These are phyloP conservation scores for Sugiyamaella qingdaonensis DNA, from an alignment of 805 yeast genomes.

Conservation along the genomic window DNA sequence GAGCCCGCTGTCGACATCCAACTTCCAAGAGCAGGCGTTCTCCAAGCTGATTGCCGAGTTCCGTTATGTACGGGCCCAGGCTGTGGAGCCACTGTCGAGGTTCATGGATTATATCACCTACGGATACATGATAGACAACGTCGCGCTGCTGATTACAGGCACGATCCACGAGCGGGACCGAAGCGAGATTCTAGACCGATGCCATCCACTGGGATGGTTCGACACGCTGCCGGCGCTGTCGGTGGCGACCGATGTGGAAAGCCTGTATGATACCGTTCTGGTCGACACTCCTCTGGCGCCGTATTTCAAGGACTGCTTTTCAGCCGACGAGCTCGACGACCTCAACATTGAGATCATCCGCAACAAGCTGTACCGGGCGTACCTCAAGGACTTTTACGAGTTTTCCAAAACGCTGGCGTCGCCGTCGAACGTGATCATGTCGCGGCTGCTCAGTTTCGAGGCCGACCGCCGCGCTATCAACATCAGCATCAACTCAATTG, in stretches of 20 bases:
- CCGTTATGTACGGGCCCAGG: constrained; percentile 77
- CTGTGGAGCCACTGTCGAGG: constrained; percentile 71
- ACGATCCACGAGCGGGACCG: constrained; percentile 93
- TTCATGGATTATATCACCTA: constrained; percentile 91
- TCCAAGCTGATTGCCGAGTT: constrained; percentile 77
- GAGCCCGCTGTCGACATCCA: constrained; percentile 76
- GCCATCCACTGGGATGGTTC: constrained; percentile 98
- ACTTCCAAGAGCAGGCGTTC: constrained; percentile 76
- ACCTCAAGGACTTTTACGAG: constrained; percentile 76
- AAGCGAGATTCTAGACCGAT: constrained; percentile 78
- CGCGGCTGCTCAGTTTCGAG: constrained; percentile 73
- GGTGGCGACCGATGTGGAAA: constrained; percentile 91
- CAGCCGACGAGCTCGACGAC: constrained; percentile 85
- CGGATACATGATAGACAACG: constrained; percentile 98
- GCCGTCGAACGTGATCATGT: constrained; percentile 83
- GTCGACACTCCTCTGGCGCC: constrained; percentile 98
- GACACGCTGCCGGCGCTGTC: constrained; percentile 93
- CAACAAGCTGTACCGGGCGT: constrained; percentile 87
- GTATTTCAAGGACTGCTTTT: constrained; percentile 83
- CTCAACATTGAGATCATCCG: constrained; percentile 92
- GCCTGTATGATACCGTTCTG: constrained; percentile 86
- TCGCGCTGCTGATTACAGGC: constrained; percentile 92
- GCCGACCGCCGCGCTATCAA: constrained; percentile 94
- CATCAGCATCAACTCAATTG: constrained; percentile 84
- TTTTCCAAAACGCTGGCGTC: constrained; percentile 62